phyloP scores from a whole-genome alignment of 345 rosid genomes.

The Dimocarpus longan region DNA sequence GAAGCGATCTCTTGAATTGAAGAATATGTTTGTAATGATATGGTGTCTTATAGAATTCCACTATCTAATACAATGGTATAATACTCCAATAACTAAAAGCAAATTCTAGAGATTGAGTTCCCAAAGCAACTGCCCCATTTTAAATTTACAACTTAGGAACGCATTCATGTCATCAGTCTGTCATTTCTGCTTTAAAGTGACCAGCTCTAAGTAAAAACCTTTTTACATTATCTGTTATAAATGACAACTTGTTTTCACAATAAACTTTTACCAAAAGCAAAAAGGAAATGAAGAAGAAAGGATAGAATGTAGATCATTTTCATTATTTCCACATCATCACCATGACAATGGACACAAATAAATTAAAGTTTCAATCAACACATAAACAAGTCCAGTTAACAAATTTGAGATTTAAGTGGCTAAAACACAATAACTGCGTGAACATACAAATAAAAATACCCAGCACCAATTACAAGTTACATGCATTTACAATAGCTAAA shows the following conservation, averaged over 20 bases:
- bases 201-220: neutral
- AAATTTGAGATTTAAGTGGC: neutral
- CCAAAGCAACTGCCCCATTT: neutral
- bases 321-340: neutral
- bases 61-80: neutral
- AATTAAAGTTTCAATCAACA: neutral
- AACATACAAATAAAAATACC: neutral
- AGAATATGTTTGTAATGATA: neutral
- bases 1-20: neutral
- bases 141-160: neutral
- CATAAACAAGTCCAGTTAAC: neutral
- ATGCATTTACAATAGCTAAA: neutral
- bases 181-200: neutral
- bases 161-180: neutral
- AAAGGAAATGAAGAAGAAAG: neutral
- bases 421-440: neutral
- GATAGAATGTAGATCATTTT: neutral
- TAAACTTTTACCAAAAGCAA: neutral
- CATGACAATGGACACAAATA: neutral
- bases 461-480: neutral
- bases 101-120: neutral
- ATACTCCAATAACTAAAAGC: neutral
- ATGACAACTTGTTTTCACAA: neutral
- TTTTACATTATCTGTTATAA: neutral
- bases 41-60: neutral